Base-by-base conservation (phyloP, 2,329 filamentous ascomycete species). In the Teratosphaeria viscida region DNA sequence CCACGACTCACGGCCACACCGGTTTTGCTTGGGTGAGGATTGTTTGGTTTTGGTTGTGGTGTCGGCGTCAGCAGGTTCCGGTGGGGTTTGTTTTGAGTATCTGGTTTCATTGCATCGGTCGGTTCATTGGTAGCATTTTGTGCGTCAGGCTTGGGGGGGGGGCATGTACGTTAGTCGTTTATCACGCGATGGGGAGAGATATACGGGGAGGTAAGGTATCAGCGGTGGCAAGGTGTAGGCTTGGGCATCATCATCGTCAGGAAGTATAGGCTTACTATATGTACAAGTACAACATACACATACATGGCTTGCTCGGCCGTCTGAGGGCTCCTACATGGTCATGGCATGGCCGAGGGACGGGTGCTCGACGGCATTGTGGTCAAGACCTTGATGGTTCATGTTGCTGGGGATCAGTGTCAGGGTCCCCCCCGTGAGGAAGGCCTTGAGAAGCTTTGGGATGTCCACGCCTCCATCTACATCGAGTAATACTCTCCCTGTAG, bases 1-100 rank as follows among this genome's bases (percentile, higher is more conserved):
- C 43, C 57, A 58, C 26, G 57, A 58, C 52, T 58, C 52, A 54
- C 19, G n/a, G 57, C 26, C 10, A 47, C 49, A 16, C 57, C 37
- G 23, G 23, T 54, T 54, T 14, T 54, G 53, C 14, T 54, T 54
- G 23, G 27, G 16, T 6, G 16, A 19, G n/a, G 19, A 19, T 3
- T 26, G n/a, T 49, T 19, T 49, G 5, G 16, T 39, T 39, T 39
- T 49, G 43, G 43, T 19, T 19, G 19, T 19, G 19, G 19, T 19
- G 43, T 49, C 23, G 43, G 19, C 16, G 43, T 23, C 7, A 3
- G n/a, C 43, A n/a, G 3, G 37, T 12, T 10, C 8, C n/a, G 16
- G 43, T 49, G 8, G 43, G 8, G 43, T 3, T 23, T 19, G n/a
- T 49, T 49, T 23, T 49, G 43, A 19, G 43, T n/a, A 49, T 49